phyloP scores from a whole-genome alignment of 2,329 filamentous ascomycete genomes.

The Aaosphaeria arxii region DNA sequence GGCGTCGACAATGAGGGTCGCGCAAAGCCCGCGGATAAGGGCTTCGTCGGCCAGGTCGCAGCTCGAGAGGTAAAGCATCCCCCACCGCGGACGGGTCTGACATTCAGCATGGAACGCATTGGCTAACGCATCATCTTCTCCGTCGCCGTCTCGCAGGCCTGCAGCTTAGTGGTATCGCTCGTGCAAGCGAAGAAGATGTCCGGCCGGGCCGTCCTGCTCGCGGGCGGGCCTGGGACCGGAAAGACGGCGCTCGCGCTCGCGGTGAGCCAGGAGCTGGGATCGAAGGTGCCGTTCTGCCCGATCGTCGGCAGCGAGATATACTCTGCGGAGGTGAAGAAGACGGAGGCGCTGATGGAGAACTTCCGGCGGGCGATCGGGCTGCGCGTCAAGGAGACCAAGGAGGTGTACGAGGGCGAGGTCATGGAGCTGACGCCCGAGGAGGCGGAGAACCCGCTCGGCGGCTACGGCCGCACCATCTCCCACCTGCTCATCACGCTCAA shows the following conservation, averaged over 20 bases:
- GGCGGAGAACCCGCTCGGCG: constrained; percentile 93
- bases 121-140: neutral
- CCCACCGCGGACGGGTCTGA: neutral
- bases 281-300: constrained; percentile 96
- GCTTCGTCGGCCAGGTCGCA: constrained; percentile 84
- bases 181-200: constrained; percentile 98
- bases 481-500: constrained; percentile 93
- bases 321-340: constrained; percentile 98
- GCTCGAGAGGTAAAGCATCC: constrained; percentile 73
- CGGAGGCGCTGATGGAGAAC: constrained; percentile 98
- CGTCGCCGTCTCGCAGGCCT: constrained; percentile 58
- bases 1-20: constrained; percentile 82
- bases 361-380: constrained; percentile 92
- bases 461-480: constrained; percentile 96
- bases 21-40: constrained; percentile 67
- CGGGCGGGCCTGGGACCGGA: constrained; percentile 88
- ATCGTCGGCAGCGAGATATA: constrained; percentile 98
- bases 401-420: constrained; percentile 98
- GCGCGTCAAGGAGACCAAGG: constrained; percentile 96
- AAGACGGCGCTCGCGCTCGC: constrained; percentile 96
- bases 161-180: constrained; percentile 91
- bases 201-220: constrained; percentile 86
- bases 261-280: constrained; percentile 94
- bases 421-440: constrained; percentile 97
- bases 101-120: neutral